Conservation (phyloP, 176 grass and related monocot genomes). For the Leersia perrieri region DNA sequence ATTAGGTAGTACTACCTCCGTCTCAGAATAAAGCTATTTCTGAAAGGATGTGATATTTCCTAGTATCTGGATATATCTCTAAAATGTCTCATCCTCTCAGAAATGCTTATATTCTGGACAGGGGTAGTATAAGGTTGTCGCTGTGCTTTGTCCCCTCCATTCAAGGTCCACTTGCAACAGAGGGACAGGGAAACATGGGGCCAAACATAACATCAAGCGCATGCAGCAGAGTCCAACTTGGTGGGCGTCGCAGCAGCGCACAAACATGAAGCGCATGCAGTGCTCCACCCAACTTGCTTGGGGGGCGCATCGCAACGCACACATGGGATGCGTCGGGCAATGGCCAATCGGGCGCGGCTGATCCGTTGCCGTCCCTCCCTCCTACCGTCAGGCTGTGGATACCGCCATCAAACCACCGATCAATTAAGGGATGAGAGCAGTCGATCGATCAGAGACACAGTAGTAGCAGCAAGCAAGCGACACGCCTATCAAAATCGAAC, state of each 20-base stretch:
- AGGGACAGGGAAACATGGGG: neutral
- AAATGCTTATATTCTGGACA: too few relatives aligned
- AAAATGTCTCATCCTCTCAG: too few relatives aligned
- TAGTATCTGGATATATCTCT: too few relatives aligned
- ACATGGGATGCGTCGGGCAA: neutral
- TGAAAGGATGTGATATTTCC: too few relatives aligned
- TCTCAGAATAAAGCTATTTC: too few relatives aligned
- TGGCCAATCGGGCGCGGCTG: neutral
- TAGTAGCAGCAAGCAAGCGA: neutral
- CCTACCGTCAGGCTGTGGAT: neutral
- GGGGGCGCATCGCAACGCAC: too few relatives aligned
- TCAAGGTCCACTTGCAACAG: neutral
- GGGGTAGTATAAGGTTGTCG: neutral
- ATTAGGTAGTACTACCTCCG: too few relatives aligned
- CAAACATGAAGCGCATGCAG: too few relatives aligned
- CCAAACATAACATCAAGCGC: too few relatives aligned
- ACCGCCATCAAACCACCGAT: neutral
- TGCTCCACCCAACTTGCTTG: too few relatives aligned
- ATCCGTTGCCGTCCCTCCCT: neutral
- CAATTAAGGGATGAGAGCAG: too few relatives aligned
- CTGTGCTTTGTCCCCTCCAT: neutral
- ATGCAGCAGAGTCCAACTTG: neutral
- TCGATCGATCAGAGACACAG: neutral
- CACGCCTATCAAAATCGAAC: neutral
- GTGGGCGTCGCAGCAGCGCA: neutral